phyloP scores from a whole-genome alignment of 176 grass and related monocot species.

The Tuctoria greenei region DNA sequence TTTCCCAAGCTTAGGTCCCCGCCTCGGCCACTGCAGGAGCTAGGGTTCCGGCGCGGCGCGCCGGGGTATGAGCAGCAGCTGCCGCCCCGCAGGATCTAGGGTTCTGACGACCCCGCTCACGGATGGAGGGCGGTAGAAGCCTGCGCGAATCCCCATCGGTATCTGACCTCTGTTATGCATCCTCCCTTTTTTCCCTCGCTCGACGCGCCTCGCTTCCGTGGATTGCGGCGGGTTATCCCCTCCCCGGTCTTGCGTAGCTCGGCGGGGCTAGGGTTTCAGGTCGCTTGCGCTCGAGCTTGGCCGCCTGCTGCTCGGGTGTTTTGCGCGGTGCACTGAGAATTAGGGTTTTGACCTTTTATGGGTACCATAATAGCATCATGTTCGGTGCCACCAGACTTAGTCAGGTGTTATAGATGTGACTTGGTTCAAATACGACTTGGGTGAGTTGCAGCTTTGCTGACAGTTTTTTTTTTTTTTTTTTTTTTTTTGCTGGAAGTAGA shows the following conservation, averaged over 20 bases:
- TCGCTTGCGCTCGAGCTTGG: constrained; percentile 22
- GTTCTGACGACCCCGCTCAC: constrained; percentile 79
- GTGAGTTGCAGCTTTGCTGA: constrained; percentile 5
- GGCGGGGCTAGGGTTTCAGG: constrained; percentile 32
- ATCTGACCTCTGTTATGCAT: constrained; percentile 10
- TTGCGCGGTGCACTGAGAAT: constrained; percentile 17
- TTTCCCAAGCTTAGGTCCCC: background rate
- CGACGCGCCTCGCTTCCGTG: background rate
- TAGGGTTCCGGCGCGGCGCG: constrained; percentile 66
- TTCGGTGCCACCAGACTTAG: background rate
- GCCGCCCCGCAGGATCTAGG: constrained; percentile 83
- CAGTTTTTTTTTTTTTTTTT: background rate
- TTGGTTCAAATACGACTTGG: background rate
- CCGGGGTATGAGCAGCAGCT: constrained; percentile 66
- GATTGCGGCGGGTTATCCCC: background rate
- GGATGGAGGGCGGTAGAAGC: constrained; percentile 98
- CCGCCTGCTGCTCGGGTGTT: background rate
- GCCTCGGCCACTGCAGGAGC: constrained; percentile 11
- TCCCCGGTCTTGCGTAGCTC: background rate
- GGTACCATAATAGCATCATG: background rate
- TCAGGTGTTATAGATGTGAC: background rate
- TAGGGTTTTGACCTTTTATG: constrained; percentile 42
- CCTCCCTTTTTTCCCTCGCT: background rate
- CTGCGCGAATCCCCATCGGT: constrained; percentile 67
- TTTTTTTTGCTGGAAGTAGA: background rate